Evolutionary conservation across 352 stramenopile genomes (phyloP).

Genomic region (Globisporangium canariense): DNA sequence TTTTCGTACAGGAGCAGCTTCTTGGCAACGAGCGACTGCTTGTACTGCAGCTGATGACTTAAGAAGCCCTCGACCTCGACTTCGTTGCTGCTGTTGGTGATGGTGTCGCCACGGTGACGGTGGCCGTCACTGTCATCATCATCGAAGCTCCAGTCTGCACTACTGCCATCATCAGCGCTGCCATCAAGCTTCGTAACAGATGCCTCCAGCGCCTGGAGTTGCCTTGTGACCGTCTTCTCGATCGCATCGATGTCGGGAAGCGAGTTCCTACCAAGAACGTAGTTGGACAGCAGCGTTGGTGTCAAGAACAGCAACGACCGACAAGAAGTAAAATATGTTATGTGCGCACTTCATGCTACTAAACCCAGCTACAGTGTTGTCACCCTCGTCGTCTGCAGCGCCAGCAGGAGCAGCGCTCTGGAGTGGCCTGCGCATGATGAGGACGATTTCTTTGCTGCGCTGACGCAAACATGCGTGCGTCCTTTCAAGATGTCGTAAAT

Average conservation of each 20-base stretch:
- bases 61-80: constrained; percentile 30
- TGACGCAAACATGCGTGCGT: background rate
- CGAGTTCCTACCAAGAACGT: constrained; percentile 17
- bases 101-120: constrained; percentile 12
- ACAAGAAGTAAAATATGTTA: background rate
- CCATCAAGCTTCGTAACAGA: constrained; percentile 12
- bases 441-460: background rate
- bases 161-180: constrained; percentile 13
- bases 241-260: constrained; percentile 24
- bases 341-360: constrained; percentile 27
- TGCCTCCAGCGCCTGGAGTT: constrained; percentile 20
- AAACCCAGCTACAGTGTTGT: constrained; percentile 16
- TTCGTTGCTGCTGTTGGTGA: constrained; percentile 12
- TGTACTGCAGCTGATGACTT: constrained; percentile 41
- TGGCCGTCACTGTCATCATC: constrained; percentile 10
- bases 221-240: constrained; percentile 23
- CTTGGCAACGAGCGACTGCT: constrained; percentile 43
- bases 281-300: background rate
- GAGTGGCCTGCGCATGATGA: background rate
- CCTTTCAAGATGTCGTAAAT: background rate
- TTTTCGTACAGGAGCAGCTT: constrained; percentile 54
- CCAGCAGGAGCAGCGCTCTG: background rate
- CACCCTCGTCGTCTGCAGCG: background rate
- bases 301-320: background rate
- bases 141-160: background rate